These are phyloP conservation scores for Echeveria elegans DNA, from an alignment of 164 flowering plant species.

Conservation along the genomic window DNA sequence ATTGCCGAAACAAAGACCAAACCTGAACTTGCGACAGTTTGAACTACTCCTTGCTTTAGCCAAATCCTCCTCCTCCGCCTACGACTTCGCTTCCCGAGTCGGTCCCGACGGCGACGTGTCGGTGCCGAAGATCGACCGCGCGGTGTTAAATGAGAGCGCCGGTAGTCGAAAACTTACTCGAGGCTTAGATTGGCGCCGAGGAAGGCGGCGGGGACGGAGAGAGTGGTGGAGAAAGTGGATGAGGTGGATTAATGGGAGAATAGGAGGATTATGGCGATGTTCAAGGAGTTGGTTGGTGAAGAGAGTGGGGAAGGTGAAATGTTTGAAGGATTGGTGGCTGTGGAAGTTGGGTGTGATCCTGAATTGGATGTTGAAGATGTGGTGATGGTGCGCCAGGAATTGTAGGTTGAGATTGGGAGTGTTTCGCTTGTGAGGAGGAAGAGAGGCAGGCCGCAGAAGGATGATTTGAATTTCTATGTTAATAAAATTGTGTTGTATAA, in stretches of 20 bases:
- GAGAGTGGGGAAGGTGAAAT: neutral
- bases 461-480: conserved; percentile 5
- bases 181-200: conserved; percentile 72
- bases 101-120: conserved; percentile 16
- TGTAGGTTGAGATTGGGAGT: conserved; percentile 9
- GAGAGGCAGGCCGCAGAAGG: conserved; percentile 28
- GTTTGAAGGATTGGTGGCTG: neutral
- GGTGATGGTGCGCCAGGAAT: conserved; percentile 8
- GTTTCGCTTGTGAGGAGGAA: conserved; percentile 16
- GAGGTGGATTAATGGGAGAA: conserved; percentile 36
- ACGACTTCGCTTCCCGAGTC: conserved; percentile 28
- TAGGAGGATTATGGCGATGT: conserved; percentile 27
- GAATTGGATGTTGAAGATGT: conserved; percentile 5
- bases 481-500: conserved; percentile 8
- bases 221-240: conserved; percentile 12
- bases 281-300: conserved; percentile 36
- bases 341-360: conserved; percentile 15
- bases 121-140: conserved; percentile 67
- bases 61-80: conserved; percentile 22
- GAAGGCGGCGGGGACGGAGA: conserved; percentile 18
- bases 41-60: conserved; percentile 42
- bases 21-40: too few relatives aligned
- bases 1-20: conserved; percentile 43
- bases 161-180: conserved; percentile 79
- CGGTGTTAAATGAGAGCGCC: conserved; percentile 85